Conservation (phyloP, 306 rosid genomes). For the Macrotyloma uniflorum region DNA sequence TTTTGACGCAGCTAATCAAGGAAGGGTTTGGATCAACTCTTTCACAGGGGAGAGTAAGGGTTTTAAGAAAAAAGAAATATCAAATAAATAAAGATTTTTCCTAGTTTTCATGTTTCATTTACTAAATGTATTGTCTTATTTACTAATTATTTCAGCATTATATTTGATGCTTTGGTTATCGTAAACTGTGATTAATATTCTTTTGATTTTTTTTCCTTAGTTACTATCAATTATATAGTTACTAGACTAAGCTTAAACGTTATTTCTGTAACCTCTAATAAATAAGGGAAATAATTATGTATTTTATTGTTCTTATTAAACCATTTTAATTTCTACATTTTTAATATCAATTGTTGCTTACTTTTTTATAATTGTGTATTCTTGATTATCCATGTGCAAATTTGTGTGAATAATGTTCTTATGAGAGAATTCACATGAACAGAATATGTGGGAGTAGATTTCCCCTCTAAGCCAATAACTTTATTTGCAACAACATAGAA, state of each 20-base stretch:
- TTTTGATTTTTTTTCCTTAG: not conserved
- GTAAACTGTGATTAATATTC: no score
- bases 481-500: not conserved
- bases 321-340: not conserved
- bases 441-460: not conserved
- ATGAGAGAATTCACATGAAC: not conserved
- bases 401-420: not conserved
- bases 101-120: not conserved
- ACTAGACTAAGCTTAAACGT: not conserved
- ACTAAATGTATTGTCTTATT: not conserved
- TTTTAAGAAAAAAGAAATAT: not conserved
- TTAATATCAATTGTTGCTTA: not conserved
- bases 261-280: not conserved
- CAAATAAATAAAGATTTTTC: not conserved
- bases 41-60: not conserved
- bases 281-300: not conserved
- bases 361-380: not conserved
- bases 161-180: no score
- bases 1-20: not conserved
- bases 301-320: not conserved
- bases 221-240: not conserved
- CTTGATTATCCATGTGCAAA: not conserved
- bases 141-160: not conserved
- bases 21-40: not conserved
- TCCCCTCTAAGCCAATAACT: not conserved